phyloP scores from a whole-genome alignment of 2,329 filamentous ascomycete species.

The Emmonsia crescens region DNA sequence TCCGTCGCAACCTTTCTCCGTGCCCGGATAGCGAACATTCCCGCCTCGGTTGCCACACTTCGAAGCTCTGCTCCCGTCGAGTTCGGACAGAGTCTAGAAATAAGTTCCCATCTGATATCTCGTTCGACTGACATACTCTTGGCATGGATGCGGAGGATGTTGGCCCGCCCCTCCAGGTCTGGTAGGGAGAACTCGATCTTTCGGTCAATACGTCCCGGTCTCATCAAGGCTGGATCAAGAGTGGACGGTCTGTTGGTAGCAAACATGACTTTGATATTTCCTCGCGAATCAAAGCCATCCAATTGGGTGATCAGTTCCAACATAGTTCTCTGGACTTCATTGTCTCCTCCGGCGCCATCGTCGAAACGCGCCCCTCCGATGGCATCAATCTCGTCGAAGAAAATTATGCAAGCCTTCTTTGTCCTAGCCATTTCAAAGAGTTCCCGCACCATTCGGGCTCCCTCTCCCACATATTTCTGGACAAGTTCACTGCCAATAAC shows the following conservation, averaged over 20 bases:
- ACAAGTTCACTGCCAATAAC: conserved; percentile 97
- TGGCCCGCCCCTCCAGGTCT: conserved; percentile 92
- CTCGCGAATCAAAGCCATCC: conserved; percentile 89
- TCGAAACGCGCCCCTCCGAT: conserved; percentile 94
- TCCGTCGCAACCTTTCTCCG: conserved; percentile 95
- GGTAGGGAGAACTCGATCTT: conserved; percentile 99
- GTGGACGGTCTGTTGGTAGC: conserved; percentile 95
- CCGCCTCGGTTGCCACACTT: conserved; percentile 94
- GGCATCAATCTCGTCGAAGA: conserved; percentile 97
- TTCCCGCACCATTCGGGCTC: conserved; percentile 95
- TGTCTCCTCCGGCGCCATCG: conserved; percentile 91
- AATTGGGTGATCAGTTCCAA: conserved; percentile 94
- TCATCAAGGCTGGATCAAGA: conserved; percentile 91
- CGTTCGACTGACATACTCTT: conserved; percentile 99
- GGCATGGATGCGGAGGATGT: conserved; percentile 95
- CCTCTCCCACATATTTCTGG: conserved; percentile 98
- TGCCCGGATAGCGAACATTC: conserved; percentile 94
- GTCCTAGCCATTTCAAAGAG: conserved; percentile 98
- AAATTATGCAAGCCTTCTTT: conserved; percentile 99
- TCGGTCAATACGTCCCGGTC: conserved; percentile 91
- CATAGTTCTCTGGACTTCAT: conserved; percentile 97
- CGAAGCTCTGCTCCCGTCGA: conserved; percentile 91
- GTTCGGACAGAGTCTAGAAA: conserved; percentile 93
- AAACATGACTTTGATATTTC: conserved; percentile 99
- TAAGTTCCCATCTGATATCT: conserved; percentile 97